Evolutionary conservation across 192 early-diverging fungal genomes (phyloP), one percentile per base, ranked within the genome.

Genomic region (Geranomyces michiganensis): DNA sequence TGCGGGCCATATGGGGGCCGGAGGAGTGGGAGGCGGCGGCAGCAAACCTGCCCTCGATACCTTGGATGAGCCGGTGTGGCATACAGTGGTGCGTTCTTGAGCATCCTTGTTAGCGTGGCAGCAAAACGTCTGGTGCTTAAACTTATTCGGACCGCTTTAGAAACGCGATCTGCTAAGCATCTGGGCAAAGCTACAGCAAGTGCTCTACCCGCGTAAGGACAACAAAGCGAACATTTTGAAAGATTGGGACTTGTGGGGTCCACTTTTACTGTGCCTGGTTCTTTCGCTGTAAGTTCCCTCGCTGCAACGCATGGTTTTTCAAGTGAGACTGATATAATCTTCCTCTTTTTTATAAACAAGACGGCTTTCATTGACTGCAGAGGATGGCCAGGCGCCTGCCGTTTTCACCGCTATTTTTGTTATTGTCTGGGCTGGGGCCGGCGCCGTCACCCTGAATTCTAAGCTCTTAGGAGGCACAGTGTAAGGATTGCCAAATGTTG

Each of bases 181-280:
- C 66, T 89, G 86, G 75, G 76, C 72, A 32, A 94, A 94, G 66
- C 68, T 93, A 47, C 76, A 82, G 64, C 88, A 91, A 77, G 92
- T 94, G 30, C 74, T 92, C 47, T 67, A 88, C 62, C 93, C 93
- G 48, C 32, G 66, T 22, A 60, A 60, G 19, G 81, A 84, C 36
- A 84, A 81, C 46, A 78, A 79, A 30, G 78, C 80, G 59, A 87
- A 90, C 77, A 81, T 92, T 32, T 79, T 94, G 64, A 82, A 80
- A 77, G 92, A 94, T 60, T 94, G 92, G 95, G 91, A 96, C 79
- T 81, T 95, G 12, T 98, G 96, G 96, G 96, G 96, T 24, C 96
- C 96, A 32, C 81, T 99, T 51, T 84, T 99, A 64, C 89, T 99
- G 67, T 99, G 96, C 66, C 82, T 99, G 49, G 83, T 87, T 10